A percentile compares a stretch with the other conserved stretches of the same genome.
phyloP scores from a whole-genome alignment of 2,329 filamentous ascomycete genomes.

The Exophiala bonariae region DNA sequence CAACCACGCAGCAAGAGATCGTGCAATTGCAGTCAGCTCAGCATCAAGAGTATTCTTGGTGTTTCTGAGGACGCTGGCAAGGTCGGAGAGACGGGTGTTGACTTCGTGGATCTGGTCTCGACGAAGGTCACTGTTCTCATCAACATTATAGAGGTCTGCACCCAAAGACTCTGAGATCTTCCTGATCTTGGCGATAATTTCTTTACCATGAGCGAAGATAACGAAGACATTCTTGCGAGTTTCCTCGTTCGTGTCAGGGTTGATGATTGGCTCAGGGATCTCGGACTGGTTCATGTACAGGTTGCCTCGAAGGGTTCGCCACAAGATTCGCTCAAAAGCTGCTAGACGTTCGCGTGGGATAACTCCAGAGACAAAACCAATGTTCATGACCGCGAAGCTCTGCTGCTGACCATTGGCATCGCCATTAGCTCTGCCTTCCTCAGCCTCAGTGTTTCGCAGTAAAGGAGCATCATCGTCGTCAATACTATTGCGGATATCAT shows the following conservation, averaged over 20 bases:
- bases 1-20: conserved; percentile 94
- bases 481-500: conserved; percentile 89
- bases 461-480: conserved; percentile 92
- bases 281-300: conserved; percentile 99
- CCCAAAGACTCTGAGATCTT: conserved; percentile 98
- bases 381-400: conserved; percentile 97
- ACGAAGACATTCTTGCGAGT: conserved; percentile 98
- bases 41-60: conserved; percentile 92
- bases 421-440: conserved; percentile 62
- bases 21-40: conserved; percentile 89
- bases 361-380: conserved; percentile 95
- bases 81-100: conserved; percentile 86
- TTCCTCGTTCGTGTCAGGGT: conserved; percentile 88
- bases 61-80: conserved; percentile 89
- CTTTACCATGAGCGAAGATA: conserved; percentile 97
- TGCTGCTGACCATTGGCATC: conserved; percentile 64
- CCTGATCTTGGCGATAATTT: conserved; percentile 96
- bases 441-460: conserved; percentile 88
- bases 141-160: conserved; percentile 92
- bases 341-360: conserved; percentile 90
- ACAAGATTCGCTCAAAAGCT: conserved; percentile 94
- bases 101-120: conserved; percentile 97
- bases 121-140: conserved; percentile 94
- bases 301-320: conserved; percentile 95
- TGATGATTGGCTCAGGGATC: conserved; percentile 88